Percentiles rank a stretch among this genome's conserved stretches.
Conservation (phyloP, 768 basidiomycete genomes). For the Tylopilus sp. region DNA sequence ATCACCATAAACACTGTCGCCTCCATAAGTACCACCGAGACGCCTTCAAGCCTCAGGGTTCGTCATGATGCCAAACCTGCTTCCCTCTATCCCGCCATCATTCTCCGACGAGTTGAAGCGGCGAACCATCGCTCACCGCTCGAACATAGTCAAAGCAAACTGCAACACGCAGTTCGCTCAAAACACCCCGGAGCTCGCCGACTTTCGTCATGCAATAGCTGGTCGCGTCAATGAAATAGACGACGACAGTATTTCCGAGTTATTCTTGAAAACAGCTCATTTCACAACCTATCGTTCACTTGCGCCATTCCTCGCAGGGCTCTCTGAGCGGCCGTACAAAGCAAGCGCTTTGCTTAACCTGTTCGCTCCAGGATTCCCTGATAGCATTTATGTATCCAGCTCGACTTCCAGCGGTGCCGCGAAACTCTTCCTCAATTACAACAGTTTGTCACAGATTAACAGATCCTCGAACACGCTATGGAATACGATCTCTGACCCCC, state of each 20-base stretch:
- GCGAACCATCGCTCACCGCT: neutral
- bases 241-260: neutral
- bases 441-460: neutral
- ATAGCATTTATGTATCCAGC: slow-evolving; percentile 10
- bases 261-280: slow-evolving; percentile 6
- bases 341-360: slow-evolving; percentile 1
- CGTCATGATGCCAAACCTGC: slow-evolving; percentile 1
- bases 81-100: neutral
- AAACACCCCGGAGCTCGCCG: neutral
- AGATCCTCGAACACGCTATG: neutral
- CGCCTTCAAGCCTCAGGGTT: no score
- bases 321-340: slow-evolving; percentile 4
- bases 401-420: slow-evolving; percentile 12
- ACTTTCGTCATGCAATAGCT: neutral
- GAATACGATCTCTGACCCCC: neutral
- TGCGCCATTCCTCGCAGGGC: slow-evolving; percentile 4
- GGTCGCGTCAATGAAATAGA: neutral
- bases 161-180: slow-evolving; percentile 3
- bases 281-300: slow-evolving; percentile 14
- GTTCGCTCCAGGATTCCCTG: slow-evolving; percentile 16
- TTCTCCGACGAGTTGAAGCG: neutral
- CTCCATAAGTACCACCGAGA: no score
- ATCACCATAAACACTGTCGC: no score
- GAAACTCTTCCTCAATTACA: slow-evolving; percentile 13
- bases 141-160: neutral